phyloP scores from a whole-genome alignment of 305 asterid species.

The Striga hermonthica region DNA sequence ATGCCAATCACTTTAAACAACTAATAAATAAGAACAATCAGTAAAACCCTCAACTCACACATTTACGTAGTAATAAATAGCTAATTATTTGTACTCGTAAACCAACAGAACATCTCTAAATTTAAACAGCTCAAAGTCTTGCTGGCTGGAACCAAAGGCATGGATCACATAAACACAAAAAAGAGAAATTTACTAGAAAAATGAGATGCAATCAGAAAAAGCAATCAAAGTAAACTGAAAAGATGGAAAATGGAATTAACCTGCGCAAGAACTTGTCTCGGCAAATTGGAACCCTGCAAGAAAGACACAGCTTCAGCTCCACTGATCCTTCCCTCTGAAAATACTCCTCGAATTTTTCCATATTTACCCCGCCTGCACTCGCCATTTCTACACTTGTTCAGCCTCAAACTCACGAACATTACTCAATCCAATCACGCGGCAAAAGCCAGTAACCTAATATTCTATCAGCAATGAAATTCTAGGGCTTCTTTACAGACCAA shows the following conservation, averaged over 20 bases:
- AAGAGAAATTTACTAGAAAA: not conserved
- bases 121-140: slow-evolving; percentile 14
- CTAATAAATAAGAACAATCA: slow-evolving; percentile 11
- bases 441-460: not conserved
- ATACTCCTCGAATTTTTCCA: slow-evolving; percentile 73
- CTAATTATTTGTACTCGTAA: not conserved
- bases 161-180: slow-evolving; percentile 6
- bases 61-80: slow-evolving; percentile 16
- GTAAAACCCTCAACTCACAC: slow-evolving; percentile 23
- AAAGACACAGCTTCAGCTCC: slow-evolving; percentile 87
- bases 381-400: slow-evolving; percentile 30
- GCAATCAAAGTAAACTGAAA: slow-evolving; percentile 15
- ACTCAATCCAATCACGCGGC: slow-evolving; percentile 31
- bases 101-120: slow-evolving; percentile 9
- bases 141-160: not conserved
- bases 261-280: slow-evolving; percentile 79
- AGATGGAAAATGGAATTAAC: slow-evolving; percentile 26
- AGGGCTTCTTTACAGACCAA: not conserved
- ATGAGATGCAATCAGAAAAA: not conserved
- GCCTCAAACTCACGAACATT: slow-evolving; percentile 36
- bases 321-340: slow-evolving; percentile 76
- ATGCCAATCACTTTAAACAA: slow-evolving; percentile 5
- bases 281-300: slow-evolving; percentile 77
- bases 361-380: slow-evolving; percentile 33
- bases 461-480: slow-evolving; percentile 20